Evolutionary conservation across 2,329 filamentous ascomycete species (phyloP).

Genomic region (Trichoderma oligosporum): DNA sequence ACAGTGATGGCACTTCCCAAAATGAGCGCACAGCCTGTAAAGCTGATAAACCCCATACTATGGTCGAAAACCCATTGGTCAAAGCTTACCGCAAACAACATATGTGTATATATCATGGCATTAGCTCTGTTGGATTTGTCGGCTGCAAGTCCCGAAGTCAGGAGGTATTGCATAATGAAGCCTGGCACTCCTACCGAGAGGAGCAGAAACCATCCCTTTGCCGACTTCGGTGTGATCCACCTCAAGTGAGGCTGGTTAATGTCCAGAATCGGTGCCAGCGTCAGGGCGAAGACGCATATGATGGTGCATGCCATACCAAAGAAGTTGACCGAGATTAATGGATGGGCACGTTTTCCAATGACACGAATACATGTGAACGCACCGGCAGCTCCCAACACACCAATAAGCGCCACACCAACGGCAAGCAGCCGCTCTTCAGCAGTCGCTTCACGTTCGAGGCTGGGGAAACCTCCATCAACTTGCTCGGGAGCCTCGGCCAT

Average conservation of each 20-base stretch:
- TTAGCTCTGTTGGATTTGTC: constrained; percentile 62
- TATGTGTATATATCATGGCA: constrained; percentile 56
- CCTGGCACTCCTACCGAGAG: constrained; percentile 67
- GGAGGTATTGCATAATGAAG: constrained; percentile 81
- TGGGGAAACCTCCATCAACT: constrained; percentile 25
- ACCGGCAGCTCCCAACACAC: constrained; percentile 70
- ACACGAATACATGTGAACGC: constrained; percentile 73
- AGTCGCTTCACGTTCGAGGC: constrained; percentile 42
- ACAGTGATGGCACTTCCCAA: constrained; percentile 52
- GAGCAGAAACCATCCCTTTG: constrained; percentile 63
- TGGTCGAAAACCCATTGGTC: constrained; percentile 52
- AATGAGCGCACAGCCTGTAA: constrained; percentile 50
- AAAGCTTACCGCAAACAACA: constrained; percentile 53
- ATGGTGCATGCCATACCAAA: constrained; percentile 69
- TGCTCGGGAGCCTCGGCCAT: constrained; percentile 20
- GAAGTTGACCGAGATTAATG: constrained; percentile 82
- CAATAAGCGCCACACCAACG: constrained; percentile 67
- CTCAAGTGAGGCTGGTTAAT: constrained; percentile 45
- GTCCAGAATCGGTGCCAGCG: constrained; percentile 43
- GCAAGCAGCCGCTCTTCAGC: constrained; percentile 65
- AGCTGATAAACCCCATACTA: constrained; percentile 46
- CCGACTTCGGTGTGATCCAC: constrained; percentile 40
- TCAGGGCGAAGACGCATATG: constrained; percentile 60
- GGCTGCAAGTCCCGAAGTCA: constrained; percentile 70
- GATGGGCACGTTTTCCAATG: constrained; percentile 75